Base-by-base conservation (phyloP, 257 asterid genomes). In the Primulina huaijiensis region DNA sequence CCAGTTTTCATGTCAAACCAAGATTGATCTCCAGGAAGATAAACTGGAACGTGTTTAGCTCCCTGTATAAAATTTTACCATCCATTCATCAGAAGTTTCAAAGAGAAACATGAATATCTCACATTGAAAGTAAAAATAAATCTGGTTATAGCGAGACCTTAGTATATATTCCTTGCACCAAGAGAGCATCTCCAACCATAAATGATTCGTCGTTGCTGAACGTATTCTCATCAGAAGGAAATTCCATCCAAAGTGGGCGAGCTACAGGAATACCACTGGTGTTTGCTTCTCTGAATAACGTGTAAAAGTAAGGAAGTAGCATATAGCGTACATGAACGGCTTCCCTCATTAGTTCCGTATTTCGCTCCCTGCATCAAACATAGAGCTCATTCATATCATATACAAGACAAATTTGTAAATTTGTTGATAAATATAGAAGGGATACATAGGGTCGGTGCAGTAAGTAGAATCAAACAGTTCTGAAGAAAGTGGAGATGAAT, bases 241-340 rank as follows among this genome's bases (percentile, higher is more conserved):
- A 94, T 66, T 94, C 99, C 98, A 94, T 94, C 97, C 96, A 94
- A 62, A 94, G 96, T 40, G 99, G 96, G 33, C 99, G 99, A 7
- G 81, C 80, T 59, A 94, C 96, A 37, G 99, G 99, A 76, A 82
- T 69, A 65, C 99, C 98, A 62, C 76, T 89, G 68, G 76, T 75
- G 81, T 94, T 94, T 76, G 99, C 93, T 84, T 94, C 97, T 79
- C 97, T 84, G 85, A 94, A 94, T 67, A 94, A 68, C 9, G 97
- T 94, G 87, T 94, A 94, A 73, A 84, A 94, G 60, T 94, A 94
- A 9, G 99, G 99, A 71, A 94, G 97, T 71, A 87, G 72, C 89
- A 84, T 87, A 67, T 94, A 94, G 77, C 99, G 97, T 19, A 78
- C 60, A 11, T 77, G 98, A 77, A 94, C 89, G 56, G 99, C 96